Percentiles rank a stretch among this genome's conserved stretches.
Evolutionary conservation across 495 filamentous ascomycete genomes (phyloP).

Genomic region (Podospora comata): DNA sequence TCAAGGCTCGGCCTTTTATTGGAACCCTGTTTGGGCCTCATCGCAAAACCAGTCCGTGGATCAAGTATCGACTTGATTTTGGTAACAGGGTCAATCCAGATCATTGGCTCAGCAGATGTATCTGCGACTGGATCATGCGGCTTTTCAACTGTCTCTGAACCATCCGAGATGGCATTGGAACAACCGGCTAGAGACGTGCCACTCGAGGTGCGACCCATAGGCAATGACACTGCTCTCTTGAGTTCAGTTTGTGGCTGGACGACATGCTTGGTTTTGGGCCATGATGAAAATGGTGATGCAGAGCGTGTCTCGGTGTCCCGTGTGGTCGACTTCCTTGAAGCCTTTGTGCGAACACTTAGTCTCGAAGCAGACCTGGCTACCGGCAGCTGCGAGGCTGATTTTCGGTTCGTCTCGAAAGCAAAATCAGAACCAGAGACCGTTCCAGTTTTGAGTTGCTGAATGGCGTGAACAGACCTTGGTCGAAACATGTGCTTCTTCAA

Average conservation of each 20-base stretch:
- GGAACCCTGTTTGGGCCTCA: conserved; percentile 6
- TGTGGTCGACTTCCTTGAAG: background rate
- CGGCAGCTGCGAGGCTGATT: background rate
- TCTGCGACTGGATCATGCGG: background rate
- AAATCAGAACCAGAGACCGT: background rate
- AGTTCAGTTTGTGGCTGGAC: background rate
- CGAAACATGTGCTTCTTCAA: conserved; percentile 64
- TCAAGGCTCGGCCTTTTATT: background rate
- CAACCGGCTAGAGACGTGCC: background rate
- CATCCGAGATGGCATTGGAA: background rate
- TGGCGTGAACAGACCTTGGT: conserved; percentile 39
- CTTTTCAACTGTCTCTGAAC: background rate
- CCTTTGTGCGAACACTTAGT: background rate
- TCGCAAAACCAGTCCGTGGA: conserved; percentile 31
- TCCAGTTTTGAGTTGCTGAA: conserved; percentile 21
- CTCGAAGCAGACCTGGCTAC: background rate
- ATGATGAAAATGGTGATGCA: conserved; percentile 54
- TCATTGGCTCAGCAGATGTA: conserved; percentile 35
- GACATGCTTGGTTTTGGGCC: conserved; percentile 67
- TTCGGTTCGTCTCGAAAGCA: background rate
- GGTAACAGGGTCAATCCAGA: conserved; percentile 68
- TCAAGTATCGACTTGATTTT: conserved; percentile 49
- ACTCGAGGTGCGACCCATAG: background rate
- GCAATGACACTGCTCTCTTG: background rate
- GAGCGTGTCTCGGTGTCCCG: conserved; percentile 10